Evolutionary conservation across 306 rosid species (phyloP).

Genomic region (Gastrolobium villosum): DNA sequence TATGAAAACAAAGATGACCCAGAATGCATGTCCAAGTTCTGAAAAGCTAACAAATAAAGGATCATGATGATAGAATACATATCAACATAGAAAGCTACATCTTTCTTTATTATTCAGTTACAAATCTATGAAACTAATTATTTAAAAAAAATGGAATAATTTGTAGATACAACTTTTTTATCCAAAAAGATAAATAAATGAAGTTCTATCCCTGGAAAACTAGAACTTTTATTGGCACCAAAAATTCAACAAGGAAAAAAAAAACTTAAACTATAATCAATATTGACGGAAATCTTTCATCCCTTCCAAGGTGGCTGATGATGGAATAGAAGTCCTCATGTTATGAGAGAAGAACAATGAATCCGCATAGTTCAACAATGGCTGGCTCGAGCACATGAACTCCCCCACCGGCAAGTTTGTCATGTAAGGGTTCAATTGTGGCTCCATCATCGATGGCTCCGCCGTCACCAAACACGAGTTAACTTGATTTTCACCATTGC

Average conservation of each 20-base stretch:
- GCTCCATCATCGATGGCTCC: slow-evolving; percentile 45
- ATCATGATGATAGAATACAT: not conserved
- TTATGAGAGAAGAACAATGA: slow-evolving; percentile 50
- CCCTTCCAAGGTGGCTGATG: slow-evolving; percentile 45
- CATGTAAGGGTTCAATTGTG: slow-evolving; percentile 55
- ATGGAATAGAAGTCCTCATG: slow-evolving; percentile 50
- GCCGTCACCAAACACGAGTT: slow-evolving; percentile 58
- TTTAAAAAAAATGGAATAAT: slow-evolving; percentile 9
- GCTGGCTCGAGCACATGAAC: slow-evolving; percentile 54
- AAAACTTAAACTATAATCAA: slow-evolving; percentile 35
- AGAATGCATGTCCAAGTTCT: not conserved
- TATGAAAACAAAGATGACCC: not conserved
- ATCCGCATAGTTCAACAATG: slow-evolving; percentile 56
- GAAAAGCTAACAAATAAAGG: not conserved
- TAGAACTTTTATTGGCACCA: slow-evolving; percentile 53
- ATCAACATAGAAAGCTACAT: slow-evolving; percentile 25
- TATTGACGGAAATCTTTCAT: slow-evolving; percentile 48
- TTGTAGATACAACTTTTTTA: slow-evolving; percentile 21
- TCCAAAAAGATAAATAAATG: not conserved
- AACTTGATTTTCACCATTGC: slow-evolving; percentile 54
- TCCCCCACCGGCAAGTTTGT: slow-evolving; percentile 51
- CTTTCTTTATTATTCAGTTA: slow-evolving; percentile 43
- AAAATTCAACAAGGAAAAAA: not conserved
- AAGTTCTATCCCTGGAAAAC: slow-evolving; percentile 57
- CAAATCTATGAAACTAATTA: slow-evolving; percentile 36